Percentiles rank a stretch among this genome's conserved stretches.
These are phyloP conservation scores for Phragmites australis DNA, from an alignment of 176 grass and related monocot genomes.

Conservation along the genomic window DNA sequence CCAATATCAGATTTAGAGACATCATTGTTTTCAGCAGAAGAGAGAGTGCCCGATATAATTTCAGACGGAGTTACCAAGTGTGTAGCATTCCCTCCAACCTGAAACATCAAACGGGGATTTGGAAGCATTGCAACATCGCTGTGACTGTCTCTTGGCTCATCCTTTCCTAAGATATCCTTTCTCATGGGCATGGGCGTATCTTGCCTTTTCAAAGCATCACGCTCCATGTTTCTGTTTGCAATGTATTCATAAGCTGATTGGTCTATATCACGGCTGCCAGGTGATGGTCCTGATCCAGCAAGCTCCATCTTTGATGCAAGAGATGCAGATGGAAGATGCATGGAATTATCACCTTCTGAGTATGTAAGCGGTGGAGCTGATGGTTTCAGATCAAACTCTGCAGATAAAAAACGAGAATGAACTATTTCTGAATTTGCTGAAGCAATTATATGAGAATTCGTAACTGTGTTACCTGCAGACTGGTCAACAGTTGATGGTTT, in stretches of 20 bases:
- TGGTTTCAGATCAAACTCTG: conserved; percentile 69
- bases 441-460: conserved; percentile 14
- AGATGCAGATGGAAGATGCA: conserved; percentile 47
- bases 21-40: conserved; percentile 56
- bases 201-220: conserved; percentile 48
- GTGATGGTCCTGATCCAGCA: conserved; percentile 52
- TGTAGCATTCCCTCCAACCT: conserved; percentile 62
- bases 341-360: conserved; percentile 54
- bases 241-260: conserved; percentile 50
- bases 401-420: conserved; percentile 46
- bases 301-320: conserved; percentile 52
- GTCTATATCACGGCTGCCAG: conserved; percentile 53
- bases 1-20: conserved; percentile 47
- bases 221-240: conserved; percentile 39
- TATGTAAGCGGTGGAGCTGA: conserved; percentile 63
- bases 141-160: conserved; percentile 50
- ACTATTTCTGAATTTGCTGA: conserved; percentile 40
- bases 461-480: conserved; percentile 37
- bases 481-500: conserved; percentile 41
- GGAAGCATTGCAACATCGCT: conserved; percentile 51
- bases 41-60: conserved; percentile 83
- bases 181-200: conserved; percentile 47
- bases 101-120: conserved; percentile 79
- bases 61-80: conserved; percentile 96
- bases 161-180: conserved; percentile 54